A percentile compares a stretch with the other conserved stretches of the same genome.
phyloP scores from a whole-genome alignment of 208 protist genomes.

The Leishmania arabica region DNA sequence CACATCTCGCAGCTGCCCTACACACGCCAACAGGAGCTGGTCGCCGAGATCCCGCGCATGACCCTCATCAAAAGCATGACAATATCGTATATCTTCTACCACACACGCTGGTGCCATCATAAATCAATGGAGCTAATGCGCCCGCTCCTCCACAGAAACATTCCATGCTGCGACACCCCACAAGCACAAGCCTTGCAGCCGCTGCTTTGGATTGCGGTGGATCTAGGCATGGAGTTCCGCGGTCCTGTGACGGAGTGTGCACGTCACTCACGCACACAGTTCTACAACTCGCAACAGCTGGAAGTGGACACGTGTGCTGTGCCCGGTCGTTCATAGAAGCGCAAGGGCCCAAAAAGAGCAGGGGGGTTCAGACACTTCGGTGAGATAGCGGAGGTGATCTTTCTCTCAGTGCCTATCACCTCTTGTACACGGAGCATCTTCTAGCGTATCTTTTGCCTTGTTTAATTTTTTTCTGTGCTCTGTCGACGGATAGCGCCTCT shows the following conservation, averaged over 20 bases:
- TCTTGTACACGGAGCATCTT: background rate
- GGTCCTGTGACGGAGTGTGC: slow-evolving; percentile 23
- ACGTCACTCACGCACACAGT: slow-evolving; percentile 14
- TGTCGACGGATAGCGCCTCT: background rate
- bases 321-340: background rate
- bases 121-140: slow-evolving; percentile 19
- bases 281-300: slow-evolving; percentile 48
- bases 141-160: slow-evolving; percentile 10
- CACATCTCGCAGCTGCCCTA: slow-evolving; percentile 65
- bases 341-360: background rate
- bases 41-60: slow-evolving; percentile 36
- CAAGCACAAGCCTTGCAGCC: slow-evolving; percentile 22
- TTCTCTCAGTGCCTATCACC: background rate
- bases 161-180: slow-evolving; percentile 14
- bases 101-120: slow-evolving; percentile 32
- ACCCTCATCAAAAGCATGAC: slow-evolving; percentile 42
- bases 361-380: background rate
- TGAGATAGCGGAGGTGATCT: background rate
- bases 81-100: slow-evolving; percentile 39
- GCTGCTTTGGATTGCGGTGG: slow-evolving; percentile 49
- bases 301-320: background rate
- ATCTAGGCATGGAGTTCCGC: slow-evolving; percentile 1
- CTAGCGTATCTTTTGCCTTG: background rate
- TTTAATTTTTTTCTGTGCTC: background rate
- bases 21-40: slow-evolving; percentile 33